Base-by-base conservation (phyloP, 1,284 basidiomycete species). In the Ceraceosorus guamensis region DNA sequence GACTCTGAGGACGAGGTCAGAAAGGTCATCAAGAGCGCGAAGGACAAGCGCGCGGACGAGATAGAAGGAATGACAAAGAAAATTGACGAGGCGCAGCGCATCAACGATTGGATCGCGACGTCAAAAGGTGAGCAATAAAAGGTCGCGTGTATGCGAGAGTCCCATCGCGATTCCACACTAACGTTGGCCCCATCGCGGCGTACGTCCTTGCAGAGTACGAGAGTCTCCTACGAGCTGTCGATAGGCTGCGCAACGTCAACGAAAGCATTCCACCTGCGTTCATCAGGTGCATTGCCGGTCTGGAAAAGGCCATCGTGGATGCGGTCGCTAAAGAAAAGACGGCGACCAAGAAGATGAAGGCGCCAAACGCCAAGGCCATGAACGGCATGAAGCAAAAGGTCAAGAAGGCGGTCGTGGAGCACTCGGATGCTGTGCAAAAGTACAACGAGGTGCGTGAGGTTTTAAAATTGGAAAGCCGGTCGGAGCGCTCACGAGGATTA, bases 371-470 rank as follows among this genome's bases (percentile, higher is more conserved):
- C 49, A 91, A 90, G 76, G 91, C 91, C 1, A 82, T 97, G 70
- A 97, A 91, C 66, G 87, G 87, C 31, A 90, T 96, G 85, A 96
- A 92, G 80, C 92, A 97, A 79, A 97, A 93, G 77, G 82, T 97
- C 61, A 92, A 89, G 79, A 97, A 93, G 80, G 83, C 87, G 34
- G 74, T 81, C 60, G 95, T 92, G 78, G 95, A 97, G 76, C 84
- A 90, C 74, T 95, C 97, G 79, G 79, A 79, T 41, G 85, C 88
- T 62, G 78, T 96, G 51, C 84, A 84, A 70, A 83, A 83, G 61
- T 96, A 85, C 81, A 86, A 87, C 68, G 82, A 84, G 77, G 90
- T 90, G 66, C 70, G 83, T 75, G 7, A 13, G 44, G 37, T 41
- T 8, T 53, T 8, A 8, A 8, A n/a, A 8, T 8, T 41, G 37